Evolutionary conservation across 345 rosid genomes (phyloP).

Genomic region (Erodium maritimum): DNA sequence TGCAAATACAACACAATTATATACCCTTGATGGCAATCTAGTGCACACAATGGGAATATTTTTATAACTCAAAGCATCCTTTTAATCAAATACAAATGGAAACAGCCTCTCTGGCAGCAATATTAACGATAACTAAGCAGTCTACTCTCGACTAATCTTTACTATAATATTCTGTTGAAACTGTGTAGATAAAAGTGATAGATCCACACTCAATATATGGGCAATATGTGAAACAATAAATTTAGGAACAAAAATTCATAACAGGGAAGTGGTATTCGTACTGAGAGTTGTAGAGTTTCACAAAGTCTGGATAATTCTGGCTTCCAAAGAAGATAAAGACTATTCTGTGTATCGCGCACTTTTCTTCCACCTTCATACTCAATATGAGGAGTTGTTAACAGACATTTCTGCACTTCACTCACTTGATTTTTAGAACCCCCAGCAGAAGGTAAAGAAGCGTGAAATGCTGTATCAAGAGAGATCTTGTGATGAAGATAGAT

Average conservation of each 20-base stretch:
- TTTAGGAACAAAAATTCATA: not conserved
- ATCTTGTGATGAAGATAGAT: not conserved
- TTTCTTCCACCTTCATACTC: conserved; percentile 23
- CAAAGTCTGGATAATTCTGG: conserved; percentile 53
- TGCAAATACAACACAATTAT: too few relatives aligned
- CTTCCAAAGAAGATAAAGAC: conserved; percentile 50
- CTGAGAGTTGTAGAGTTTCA: conserved; percentile 49
- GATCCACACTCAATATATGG: not conserved
- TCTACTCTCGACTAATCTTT: not conserved
- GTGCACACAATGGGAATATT: too few relatives aligned
- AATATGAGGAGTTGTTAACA: conserved; percentile 21
- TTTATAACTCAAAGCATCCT: too few relatives aligned
- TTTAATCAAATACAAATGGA: too few relatives aligned
- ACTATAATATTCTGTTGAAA: not conserved
- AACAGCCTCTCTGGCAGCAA: too few relatives aligned
- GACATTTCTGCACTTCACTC: conserved; percentile 14
- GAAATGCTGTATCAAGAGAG: not conserved
- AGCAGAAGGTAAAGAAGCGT: conserved; percentile 18
- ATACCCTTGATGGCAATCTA: too few relatives aligned
- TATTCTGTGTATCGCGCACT: conserved; percentile 40
- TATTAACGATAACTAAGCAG: too few relatives aligned
- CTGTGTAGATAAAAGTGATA: not conserved
- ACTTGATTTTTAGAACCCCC: conserved; percentile 28
- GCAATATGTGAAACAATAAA: not conserved
- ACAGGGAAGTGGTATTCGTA: conserved; percentile 18